phyloP scores from a whole-genome alignment of 495 filamentous ascomycete genomes.

The Trichoderma asperelloides region DNA sequence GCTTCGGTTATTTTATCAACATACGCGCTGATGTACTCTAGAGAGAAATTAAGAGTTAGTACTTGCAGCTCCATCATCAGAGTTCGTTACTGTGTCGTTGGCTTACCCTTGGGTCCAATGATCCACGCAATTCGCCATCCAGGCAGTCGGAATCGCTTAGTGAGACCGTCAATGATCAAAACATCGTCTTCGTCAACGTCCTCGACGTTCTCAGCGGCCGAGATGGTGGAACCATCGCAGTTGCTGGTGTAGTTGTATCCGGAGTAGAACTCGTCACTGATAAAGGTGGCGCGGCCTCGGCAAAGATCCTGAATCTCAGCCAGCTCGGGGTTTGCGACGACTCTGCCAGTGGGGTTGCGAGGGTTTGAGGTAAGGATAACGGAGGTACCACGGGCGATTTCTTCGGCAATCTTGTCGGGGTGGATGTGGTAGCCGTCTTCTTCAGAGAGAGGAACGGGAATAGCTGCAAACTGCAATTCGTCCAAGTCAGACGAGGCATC shows the following conservation, averaged over 20 bases:
- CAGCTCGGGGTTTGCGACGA: constrained; percentile 71
- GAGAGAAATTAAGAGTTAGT: background rate
- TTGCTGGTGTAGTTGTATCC: constrained; percentile 89
- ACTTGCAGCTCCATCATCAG: background rate
- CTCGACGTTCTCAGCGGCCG: constrained; percentile 76
- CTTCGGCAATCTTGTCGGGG: constrained; percentile 82
- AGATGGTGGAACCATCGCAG: constrained; percentile 84
- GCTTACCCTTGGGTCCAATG: constrained; percentile 63
- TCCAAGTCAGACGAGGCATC: background rate
- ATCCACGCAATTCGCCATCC: constrained; percentile 98
- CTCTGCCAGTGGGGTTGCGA: constrained; percentile 86
- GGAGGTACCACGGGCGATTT: constrained; percentile 75
- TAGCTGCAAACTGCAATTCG: constrained; percentile 67
- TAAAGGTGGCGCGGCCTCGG: constrained; percentile 78
- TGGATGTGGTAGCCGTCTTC: constrained; percentile 86
- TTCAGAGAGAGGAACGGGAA: constrained; percentile 75
- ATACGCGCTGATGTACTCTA: constrained; percentile 79
- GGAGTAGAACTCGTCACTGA: constrained; percentile 95
- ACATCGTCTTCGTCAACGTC: constrained; percentile 61
- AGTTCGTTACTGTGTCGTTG: background rate
- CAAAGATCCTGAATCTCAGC: constrained; percentile 86
- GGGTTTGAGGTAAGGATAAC: constrained; percentile 96
- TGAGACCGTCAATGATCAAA: constrained; percentile 89
- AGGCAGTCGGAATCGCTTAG: constrained; percentile 91
- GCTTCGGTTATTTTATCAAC: constrained; percentile 11